Evolutionary conservation across 1,284 basidiomycete species (phyloP), one percentile per base, ranked within the genome.

Genomic region (Leccinum solheimii): DNA sequence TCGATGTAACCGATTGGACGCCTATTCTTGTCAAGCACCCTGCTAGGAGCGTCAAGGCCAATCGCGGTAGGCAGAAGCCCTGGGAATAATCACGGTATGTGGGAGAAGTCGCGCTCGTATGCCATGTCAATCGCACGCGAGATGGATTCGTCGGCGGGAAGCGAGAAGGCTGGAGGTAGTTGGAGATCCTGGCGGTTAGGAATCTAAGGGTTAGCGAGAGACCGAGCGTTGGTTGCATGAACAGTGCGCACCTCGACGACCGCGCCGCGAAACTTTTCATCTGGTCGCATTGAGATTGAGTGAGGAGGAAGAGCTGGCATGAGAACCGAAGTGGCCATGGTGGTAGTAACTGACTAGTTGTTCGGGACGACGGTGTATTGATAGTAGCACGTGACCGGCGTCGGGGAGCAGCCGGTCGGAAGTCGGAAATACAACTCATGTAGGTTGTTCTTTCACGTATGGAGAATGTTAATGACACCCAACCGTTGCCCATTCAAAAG

Each of bases 21-120:
- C 58, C 91, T 83, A 50, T 83, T 80, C 60, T 79, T 80, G 68
- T 91, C 87, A 38, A 95, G 80, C 0, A 96, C 90, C 1, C 93
- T 95, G 66, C 14, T 56, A 53, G 26, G 53, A 58, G 59, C 19
- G 11, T 30, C 26, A 69, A 72, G 51, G 40, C 50, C 27, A 16
- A 57, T 40, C 30, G 27, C 19, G 7, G 16, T 11, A 30, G 9
- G 23, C 23, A 26, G 19, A 21, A 32, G n/a, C 11, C 43, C 19
- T 8, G 16, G 14, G 19, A 0, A n/a, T 54, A 76, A 81, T 71
- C 68, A 95, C 93, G 94, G 94, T 61, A 95, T 89, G 69, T 94
- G 87, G 27, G 94, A 94, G 76, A 95, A 95, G 72, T 95, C 94
- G 50, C 92, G 85, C 67, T 95, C 94, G 69, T 94, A 95, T 0